phyloP scores from a whole-genome alignment of 345 rosid species.

The Euphorbia tirucalli region DNA sequence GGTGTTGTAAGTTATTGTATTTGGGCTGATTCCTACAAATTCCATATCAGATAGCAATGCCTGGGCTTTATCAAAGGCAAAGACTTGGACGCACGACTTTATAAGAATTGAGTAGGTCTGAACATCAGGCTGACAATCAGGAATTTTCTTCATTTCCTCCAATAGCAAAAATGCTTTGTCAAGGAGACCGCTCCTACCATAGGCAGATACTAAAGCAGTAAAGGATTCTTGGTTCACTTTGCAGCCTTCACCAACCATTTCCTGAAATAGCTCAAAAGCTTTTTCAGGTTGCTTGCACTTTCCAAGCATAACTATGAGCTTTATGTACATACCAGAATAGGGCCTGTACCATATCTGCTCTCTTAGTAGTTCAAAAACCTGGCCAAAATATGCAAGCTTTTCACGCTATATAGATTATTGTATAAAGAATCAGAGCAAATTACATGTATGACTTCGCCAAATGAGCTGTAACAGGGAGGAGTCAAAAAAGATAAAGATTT shows the following conservation, averaged over 20 bases:
- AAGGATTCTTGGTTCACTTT: conserved; percentile 58
- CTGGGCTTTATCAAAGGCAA: conserved; percentile 57
- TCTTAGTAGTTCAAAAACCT: conserved; percentile 74
- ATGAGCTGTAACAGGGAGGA: background rate
- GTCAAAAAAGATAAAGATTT: background rate
- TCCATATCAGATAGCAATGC: conserved; percentile 73
- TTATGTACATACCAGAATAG: conserved; percentile 58
- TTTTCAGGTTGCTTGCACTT: conserved; percentile 87
- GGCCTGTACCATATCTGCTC: conserved; percentile 92
- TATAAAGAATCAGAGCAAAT: background rate
- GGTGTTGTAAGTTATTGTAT: conserved; percentile 74
- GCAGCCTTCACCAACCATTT: conserved; percentile 77
- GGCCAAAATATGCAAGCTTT: conserved; percentile 10
- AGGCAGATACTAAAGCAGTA: conserved; percentile 77
- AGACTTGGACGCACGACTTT: conserved; percentile 82
- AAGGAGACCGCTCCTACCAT: conserved; percentile 69
- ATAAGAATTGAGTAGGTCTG: conserved; percentile 91
- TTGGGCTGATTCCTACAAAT: conserved; percentile 62
- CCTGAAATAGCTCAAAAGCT: conserved; percentile 71
- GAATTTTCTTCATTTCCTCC: conserved; percentile 69
- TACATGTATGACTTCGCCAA: background rate
- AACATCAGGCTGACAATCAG: conserved; percentile 73
- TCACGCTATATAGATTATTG: background rate
- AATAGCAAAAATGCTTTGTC: conserved; percentile 63
- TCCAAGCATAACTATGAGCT: conserved; percentile 86